Percentiles rank a stretch among this genome's conserved stretches.
Conservation (phyloP, 164 flowering plant genomes). For the Dillenia suffruticosa region DNA sequence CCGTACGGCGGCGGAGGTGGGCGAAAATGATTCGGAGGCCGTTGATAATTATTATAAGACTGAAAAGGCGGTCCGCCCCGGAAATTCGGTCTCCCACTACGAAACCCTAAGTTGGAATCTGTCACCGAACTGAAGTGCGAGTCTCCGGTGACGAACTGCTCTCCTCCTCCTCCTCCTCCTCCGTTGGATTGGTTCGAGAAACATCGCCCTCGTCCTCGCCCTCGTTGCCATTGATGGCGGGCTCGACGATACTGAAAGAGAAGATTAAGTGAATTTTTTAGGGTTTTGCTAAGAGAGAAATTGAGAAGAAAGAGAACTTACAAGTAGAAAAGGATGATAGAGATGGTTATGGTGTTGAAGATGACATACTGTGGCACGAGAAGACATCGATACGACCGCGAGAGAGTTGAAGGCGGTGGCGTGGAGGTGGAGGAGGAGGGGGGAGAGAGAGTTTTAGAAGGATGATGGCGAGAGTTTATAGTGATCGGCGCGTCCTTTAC, state of each 20-base stretch:
- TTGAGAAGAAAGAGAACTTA: background rate
- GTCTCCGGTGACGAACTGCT: slow-evolving; percentile 28
- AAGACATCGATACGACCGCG: slow-evolving; percentile 11
- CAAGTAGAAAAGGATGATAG: too few relatives aligned
- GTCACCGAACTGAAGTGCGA: slow-evolving; percentile 29
- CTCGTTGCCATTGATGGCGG: slow-evolving; percentile 1
- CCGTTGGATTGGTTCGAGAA: slow-evolving; percentile 20
- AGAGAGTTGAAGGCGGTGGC: slow-evolving; percentile 4
- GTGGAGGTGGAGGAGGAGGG: slow-evolving; percentile 6
- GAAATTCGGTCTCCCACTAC: background rate
- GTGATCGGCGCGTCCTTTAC: too few relatives aligned
- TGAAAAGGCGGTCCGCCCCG: slow-evolving; percentile 6
- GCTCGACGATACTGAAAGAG: too few relatives aligned
- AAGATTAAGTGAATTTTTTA: too few relatives aligned
- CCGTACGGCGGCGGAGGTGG: slow-evolving; percentile 10
- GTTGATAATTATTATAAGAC: slow-evolving; percentile 8
- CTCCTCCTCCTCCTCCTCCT: slow-evolving; percentile 5
- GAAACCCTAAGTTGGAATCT: slow-evolving; percentile 23
- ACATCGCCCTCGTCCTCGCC: slow-evolving; percentile 18
- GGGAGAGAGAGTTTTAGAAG: background rate
- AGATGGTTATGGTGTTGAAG: too few relatives aligned
- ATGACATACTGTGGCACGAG: background rate
- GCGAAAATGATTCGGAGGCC: background rate
- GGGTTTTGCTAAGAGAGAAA: background rate
- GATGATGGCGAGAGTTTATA: too few relatives aligned